Percentiles rank a stretch among this genome's conserved stretches.
phyloP scores from a whole-genome alignment of 169 alveolate genomes.

The Plasmodium relictum region DNA sequence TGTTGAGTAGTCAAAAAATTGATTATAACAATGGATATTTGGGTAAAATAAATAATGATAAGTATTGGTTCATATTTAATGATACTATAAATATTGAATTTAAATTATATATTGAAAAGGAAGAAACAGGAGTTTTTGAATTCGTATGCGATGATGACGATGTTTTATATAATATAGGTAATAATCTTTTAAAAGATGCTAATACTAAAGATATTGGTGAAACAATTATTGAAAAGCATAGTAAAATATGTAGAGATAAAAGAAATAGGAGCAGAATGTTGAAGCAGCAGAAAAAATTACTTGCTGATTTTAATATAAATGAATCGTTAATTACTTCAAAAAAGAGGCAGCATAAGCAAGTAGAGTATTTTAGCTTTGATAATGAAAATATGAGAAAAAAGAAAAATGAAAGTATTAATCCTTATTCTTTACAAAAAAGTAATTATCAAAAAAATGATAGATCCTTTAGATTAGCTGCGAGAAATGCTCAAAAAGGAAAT shows the following conservation, averaged over 20 bases:
- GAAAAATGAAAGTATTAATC: slow-evolving; percentile 57
- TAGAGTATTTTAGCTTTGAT: slow-evolving; percentile 51
- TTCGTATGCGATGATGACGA: slow-evolving; percentile 72
- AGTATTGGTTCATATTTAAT: slow-evolving; percentile 69
- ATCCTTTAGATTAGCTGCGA: slow-evolving; percentile 63
- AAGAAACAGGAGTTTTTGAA: slow-evolving; percentile 55
- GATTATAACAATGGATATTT: slow-evolving; percentile 48
- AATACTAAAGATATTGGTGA: slow-evolving; percentile 54
- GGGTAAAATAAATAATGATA: slow-evolving; percentile 48
- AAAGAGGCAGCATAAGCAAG: slow-evolving; percentile 72
- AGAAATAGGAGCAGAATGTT: slow-evolving; percentile 65
- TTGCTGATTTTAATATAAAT: slow-evolving; percentile 24
- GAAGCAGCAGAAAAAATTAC: slow-evolving; percentile 57
- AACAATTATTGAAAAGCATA: slow-evolving; percentile 42
- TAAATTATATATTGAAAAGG: slow-evolving; percentile 70
- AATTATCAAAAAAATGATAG: slow-evolving; percentile 69
- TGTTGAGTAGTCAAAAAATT: slow-evolving; percentile 7
- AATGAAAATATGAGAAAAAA: slow-evolving; percentile 38
- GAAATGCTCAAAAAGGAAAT: slow-evolving; percentile 72
- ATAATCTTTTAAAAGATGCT: slow-evolving; percentile 15
- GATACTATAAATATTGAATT: slow-evolving; percentile 50
- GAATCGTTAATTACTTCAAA: slow-evolving; percentile 19
- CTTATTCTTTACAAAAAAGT: slow-evolving; percentile 42
- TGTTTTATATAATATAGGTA: slow-evolving; percentile 42
- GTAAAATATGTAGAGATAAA: slow-evolving; percentile 65